Base-by-base conservation (phyloP, 805 yeast species). In the Saturnispora besseyi region DNA sequence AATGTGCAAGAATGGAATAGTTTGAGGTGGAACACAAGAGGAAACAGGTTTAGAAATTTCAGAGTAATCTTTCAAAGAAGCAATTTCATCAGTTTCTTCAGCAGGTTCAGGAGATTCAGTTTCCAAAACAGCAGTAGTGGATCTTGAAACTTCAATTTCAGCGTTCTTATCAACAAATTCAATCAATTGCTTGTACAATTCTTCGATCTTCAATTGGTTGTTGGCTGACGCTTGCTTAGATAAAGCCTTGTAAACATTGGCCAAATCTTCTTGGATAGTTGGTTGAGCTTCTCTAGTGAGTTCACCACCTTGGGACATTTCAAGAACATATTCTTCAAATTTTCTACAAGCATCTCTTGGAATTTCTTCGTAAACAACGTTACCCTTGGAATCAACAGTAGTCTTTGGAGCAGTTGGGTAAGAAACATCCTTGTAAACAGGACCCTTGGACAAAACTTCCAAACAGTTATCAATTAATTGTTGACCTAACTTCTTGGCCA, bases 321-420 rank as follows among this genome's bases (percentile, higher is more conserved):
- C 96, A 64, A 81, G 78, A 57, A 93, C 97, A 67, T 93, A 93
- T 67, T 90, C 91, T 72, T 93, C 96, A 56, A 93, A 78, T 68
- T 93, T 93, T 71, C 97, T 83, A 55, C 90, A 95, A 54, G 91
- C 79, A 45, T 90, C 87, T 70, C 96, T 86, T 65, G 87, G 82
- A 54, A 77, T 84, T 73, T 93, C 99, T 53, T 80, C 75, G 70
- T 88, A 93, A 52, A 74, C 76, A 62, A 93, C 79, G 64, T 82
- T 86, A 69, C 99, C 99, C 73, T 84, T 87, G 56, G 81, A 77
- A 62, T 87, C 95, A 59, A 93, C 84, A 41, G 79, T 74, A 41
- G 98, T 91, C 68, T 86, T 82, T 60, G 99, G 99, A 58, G 95
- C 96, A 49, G 96, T 87, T 66, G 97, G 97, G 64, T 83, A 82